Percentiles rank a stretch among this genome's conserved stretches.
These are phyloP conservation scores for Pichia sp. DNA, from an alignment of 1,139 yeast genomes.

Conservation along the genomic window DNA sequence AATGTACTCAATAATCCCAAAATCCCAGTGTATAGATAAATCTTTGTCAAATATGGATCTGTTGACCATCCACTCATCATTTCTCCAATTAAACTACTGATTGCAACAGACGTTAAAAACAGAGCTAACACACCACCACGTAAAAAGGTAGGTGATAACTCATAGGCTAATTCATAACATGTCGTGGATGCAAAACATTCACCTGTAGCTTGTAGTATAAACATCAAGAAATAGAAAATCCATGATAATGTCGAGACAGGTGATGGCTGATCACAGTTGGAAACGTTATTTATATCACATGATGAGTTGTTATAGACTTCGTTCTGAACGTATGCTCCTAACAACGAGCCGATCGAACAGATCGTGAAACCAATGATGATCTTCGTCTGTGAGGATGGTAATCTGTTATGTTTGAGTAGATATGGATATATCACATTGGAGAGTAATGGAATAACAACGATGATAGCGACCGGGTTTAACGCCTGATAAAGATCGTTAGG, in stretches of 20 bases:
- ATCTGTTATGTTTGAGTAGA: constrained; percentile 52
- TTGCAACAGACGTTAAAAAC: constrained; percentile 58
- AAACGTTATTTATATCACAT: constrained; percentile 61
- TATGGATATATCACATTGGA: constrained; percentile 58
- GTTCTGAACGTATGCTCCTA: constrained; percentile 81
- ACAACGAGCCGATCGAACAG: constrained; percentile 67
- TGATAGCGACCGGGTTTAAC: constrained; percentile 66
- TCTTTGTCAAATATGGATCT: constrained; percentile 26
- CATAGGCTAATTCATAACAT: constrained; percentile 68
- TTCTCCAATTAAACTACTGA: constrained; percentile 53
- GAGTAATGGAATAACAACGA: constrained; percentile 61
- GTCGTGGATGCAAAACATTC: constrained; percentile 71
- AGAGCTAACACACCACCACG: constrained; percentile 68
- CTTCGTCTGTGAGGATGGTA: constrained; percentile 68
- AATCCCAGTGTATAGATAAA: constrained; percentile 24
- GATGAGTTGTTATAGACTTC: constrained; percentile 72
- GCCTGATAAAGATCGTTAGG: constrained; percentile 72
- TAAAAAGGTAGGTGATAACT: constrained; percentile 66
- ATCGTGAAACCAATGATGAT: constrained; percentile 75
- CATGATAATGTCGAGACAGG: constrained; percentile 52
- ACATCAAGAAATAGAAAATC: constrained; percentile 53
- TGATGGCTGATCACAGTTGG: constrained; percentile 38
- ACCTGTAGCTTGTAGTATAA: constrained; percentile 57
- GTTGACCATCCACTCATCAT: constrained; percentile 26
- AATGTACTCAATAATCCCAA: constrained; percentile 18